Base-by-base conservation (phyloP, 1,284 basidiomycete genomes). In the Melampsora allii-populina region DNA sequence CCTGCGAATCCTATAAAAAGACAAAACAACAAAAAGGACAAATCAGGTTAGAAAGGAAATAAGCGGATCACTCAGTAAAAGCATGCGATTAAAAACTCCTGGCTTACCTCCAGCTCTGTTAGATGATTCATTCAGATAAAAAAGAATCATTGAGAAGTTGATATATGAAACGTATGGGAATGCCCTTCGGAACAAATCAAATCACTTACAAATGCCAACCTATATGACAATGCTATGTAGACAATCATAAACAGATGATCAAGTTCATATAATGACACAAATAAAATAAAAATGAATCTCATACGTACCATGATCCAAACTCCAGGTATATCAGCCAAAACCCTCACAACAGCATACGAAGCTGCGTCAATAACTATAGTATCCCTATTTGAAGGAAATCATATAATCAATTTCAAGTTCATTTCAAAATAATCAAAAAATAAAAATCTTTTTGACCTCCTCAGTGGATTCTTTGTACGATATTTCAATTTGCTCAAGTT, bases 271-370 rank as follows among this genome's bases (percentile, higher is more conserved):
- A 42, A 10, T 17, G 42, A 42, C 14, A 14, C 12, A 17, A 42
- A 42, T 14, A 2, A 14, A 14, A 42, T 42, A 17, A 42, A 42
- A 14, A 14, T 3, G 5, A 14, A 5, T 56, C n/a, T 56, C 27
- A 6, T 5, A 74, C 71, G 10, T 27, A 74, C 71, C 53, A 74
- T 61, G 29, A 66, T 74, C 71, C 71, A 74, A 66, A 63, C 53
- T 12, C 71, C 71, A 29, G 71, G 71, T 24, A 74, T 74, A 66
- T 74, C 71, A 46, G 71, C 29, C 24, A 5, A 39, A n/a, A 74
- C 21, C 45, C 71, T 50, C 29, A 74, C 53, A 9, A 74, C 64
- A 4, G 45, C 19, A 31, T 59, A 74, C 7, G 71, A 66, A 48
- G 63, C 63, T 12, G 71, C 53, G 5, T 48, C 60, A 19, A 74